Percentiles rank a stretch among this genome's conserved stretches.
phyloP scores from a whole-genome alignment of 768 basidiomycete genomes.

The Suillus occidentalis region DNA sequence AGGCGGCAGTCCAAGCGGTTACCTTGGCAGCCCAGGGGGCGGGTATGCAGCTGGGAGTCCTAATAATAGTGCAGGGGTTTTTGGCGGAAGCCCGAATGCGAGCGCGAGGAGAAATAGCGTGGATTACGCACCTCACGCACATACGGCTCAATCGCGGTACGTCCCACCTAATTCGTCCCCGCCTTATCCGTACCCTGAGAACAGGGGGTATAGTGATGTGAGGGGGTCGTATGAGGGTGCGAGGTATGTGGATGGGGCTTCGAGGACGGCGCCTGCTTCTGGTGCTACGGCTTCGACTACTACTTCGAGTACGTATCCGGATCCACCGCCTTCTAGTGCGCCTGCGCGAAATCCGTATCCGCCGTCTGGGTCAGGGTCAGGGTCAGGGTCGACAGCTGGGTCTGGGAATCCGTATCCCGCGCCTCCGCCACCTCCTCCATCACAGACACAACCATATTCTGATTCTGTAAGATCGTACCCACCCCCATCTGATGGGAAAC shows the following conservation, averaged over 20 bases:
- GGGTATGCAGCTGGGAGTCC: slow-evolving; percentile 6
- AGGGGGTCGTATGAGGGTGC: not conserved
- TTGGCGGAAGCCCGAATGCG: not conserved
- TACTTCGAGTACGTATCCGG: slow-evolving; percentile 5
- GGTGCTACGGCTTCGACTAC: not conserved
- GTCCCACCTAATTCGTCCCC: not conserved
- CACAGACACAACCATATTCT: slow-evolving; percentile 15
- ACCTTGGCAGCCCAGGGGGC: slow-evolving; percentile 54
- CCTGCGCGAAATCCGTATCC: slow-evolving; percentile 24
- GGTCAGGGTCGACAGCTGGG: slow-evolving; percentile 17
- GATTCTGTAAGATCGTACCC: not conserved
- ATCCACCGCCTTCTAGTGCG: slow-evolving; percentile 11
- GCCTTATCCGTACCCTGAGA: slow-evolving; percentile 5
- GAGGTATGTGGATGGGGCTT: not conserved
- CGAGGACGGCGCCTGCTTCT: not conserved
- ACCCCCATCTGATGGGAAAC: not conserved
- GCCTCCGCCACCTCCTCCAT: not conserved
- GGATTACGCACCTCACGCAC: not conserved
- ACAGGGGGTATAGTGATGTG: slow-evolving; percentile 3
- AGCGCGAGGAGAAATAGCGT: not conserved
- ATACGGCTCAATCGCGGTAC: slow-evolving; percentile 1
- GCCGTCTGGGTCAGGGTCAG: slow-evolving; percentile 17
- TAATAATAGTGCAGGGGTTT: not conserved
- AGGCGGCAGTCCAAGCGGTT: slow-evolving; percentile 59
- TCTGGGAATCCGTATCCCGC: slow-evolving; percentile 31